Base-by-base conservation (phyloP, 352 stramenopile genomes). In the Stramenopiles sp. region DNA sequence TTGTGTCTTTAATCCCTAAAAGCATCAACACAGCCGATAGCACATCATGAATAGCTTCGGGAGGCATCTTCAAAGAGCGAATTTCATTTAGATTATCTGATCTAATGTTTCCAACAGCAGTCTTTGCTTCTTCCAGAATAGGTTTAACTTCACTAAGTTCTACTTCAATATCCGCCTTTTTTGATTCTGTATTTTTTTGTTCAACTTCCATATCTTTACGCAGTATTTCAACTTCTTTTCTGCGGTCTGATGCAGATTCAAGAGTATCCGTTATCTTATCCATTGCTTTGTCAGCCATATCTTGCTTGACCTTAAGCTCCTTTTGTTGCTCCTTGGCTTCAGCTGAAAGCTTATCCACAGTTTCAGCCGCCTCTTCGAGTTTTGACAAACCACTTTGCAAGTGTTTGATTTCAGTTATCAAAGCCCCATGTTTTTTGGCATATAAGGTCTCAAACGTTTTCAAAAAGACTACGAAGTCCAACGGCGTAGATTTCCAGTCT, bases 21-120 rank as follows among this genome's bases (percentile, higher is more conserved):
- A 98, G 84, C 92, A 97, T 97, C 0, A 98, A 86, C 27, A 98
- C 94, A 0, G 93, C 94, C 30, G 89, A 94, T 30, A 98, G 86
- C n/a, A 96, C 90, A 0, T 90, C 93, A 89, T 96, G 96, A 32
- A 98, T 94, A 1, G 94, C 84, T 8, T 91, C 87, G 0, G 94
- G 94, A 29, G 94, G 94, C 0, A 94, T 97, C 1, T 92, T 91
- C 81, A 98, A 98, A 7, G 90, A 94, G 82, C 97, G 98, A 81
- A 98, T 90, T 84, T 98, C 94, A 0, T 93, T 97, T 67, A 98
- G 81, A 87, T 98, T 92, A 0, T 96, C 87, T 82, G 97, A 97
- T 27, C 94, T 94, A 7, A 98, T 84, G 81, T 97, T 95, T 80
- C 97, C 91, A 0, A 98, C 86, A 1, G 94, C 94, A 0, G 88